phyloP scores from a whole-genome alignment of 106 monocot species.

The Dioscorea zingiberensis region DNA sequence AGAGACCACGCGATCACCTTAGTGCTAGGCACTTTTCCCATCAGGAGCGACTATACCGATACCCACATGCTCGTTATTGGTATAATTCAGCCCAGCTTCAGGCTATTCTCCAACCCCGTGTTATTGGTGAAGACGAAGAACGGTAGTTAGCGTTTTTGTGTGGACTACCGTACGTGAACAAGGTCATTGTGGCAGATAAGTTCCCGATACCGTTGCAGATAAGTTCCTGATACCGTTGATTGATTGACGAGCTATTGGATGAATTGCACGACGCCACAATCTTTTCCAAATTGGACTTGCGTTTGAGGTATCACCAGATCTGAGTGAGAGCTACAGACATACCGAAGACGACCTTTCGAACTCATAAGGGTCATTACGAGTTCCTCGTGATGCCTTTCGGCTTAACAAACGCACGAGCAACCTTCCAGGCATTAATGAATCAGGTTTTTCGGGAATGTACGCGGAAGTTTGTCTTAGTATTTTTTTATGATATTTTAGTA shows the following conservation, averaged over 20 bases:
- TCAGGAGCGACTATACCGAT: background rate
- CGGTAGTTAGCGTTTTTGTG: background rate
- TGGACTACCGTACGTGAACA: background rate
- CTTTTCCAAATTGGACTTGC: constrained; percentile 2
- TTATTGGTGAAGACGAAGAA: constrained; percentile 3
- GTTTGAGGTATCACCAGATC: background rate
- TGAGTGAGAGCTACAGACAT: background rate
- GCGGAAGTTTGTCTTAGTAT: background rate
- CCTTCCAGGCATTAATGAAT: too few relatives aligned
- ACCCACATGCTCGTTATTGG: background rate
- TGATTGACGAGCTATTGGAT: constrained; percentile 5
- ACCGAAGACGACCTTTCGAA: background rate
- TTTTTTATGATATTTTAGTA: constrained; percentile 1
- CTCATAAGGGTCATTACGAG: too few relatives aligned
- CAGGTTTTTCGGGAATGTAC: background rate
- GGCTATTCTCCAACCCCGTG: background rate
- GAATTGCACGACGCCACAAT: background rate
- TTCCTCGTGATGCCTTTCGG: too few relatives aligned
- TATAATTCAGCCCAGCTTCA: background rate
- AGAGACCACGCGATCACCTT: too few relatives aligned
- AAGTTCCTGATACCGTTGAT: too few relatives aligned
- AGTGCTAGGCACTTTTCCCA: too few relatives aligned
- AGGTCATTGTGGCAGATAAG: background rate
- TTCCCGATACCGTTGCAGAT: constrained; percentile 2
- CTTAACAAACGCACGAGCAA: too few relatives aligned